Conservation (phyloP, 1,284 basidiomycete species). For the Ustilago esculenta region DNA sequence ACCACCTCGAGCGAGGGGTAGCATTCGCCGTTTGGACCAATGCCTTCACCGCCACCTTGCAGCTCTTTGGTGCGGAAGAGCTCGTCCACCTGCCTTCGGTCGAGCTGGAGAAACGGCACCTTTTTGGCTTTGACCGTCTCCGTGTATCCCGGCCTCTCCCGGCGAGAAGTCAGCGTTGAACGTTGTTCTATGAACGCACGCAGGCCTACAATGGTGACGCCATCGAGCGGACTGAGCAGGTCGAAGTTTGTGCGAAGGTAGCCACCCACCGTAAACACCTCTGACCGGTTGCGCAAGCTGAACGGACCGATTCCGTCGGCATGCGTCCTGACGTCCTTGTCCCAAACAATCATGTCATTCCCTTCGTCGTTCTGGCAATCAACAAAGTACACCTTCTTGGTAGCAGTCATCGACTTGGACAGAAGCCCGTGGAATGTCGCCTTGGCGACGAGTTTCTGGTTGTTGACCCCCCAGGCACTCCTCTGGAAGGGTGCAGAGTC, state of each 20-base stretch:
- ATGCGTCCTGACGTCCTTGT: constrained; percentile 22
- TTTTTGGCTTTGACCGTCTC: constrained; percentile 19
- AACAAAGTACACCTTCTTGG: constrained; percentile 34
- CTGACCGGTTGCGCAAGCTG: constrained; percentile 14
- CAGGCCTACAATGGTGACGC: constrained; percentile 12
- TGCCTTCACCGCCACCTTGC: constrained; percentile 16
- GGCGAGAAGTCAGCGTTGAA: constrained; percentile 16
- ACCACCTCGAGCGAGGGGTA: constrained; percentile 25
- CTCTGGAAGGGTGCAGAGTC: constrained; percentile 24
- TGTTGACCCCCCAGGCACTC: constrained; percentile 23
- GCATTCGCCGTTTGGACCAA: constrained; percentile 12
- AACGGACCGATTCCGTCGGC: constrained; percentile 32
- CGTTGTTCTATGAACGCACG: constrained; percentile 19
- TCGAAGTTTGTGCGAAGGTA: constrained; percentile 32
- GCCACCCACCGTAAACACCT: constrained; percentile 37
- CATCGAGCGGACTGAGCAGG: constrained; percentile 24
- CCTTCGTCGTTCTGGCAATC: constrained; percentile 33
- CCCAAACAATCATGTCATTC: constrained; percentile 36
- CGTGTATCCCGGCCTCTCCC: constrained; percentile 8
- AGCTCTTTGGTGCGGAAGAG: constrained; percentile 13
- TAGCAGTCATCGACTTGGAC: constrained; percentile 17
- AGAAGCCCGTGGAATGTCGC: constrained; percentile 22
- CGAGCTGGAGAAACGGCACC: constrained; percentile 18
- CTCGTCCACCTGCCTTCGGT: constrained; percentile 17
- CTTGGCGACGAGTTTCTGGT: constrained; percentile 29